Evolutionary conservation across 805 yeast species (phyloP).

Genomic region (Lachancea quebecensis): DNA sequence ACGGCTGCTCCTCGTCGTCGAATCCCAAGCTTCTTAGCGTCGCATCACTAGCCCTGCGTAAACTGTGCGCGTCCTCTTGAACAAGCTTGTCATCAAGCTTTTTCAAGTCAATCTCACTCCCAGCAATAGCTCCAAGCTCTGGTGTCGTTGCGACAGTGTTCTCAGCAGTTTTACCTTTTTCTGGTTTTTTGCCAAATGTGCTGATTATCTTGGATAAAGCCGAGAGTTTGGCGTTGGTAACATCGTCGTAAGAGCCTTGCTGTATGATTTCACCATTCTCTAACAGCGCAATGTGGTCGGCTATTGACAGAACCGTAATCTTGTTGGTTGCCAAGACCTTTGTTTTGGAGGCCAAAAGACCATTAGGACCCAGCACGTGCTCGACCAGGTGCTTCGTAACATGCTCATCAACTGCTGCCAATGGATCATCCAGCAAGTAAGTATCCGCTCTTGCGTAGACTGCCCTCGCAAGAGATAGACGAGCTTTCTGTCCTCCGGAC

Average conservation of each 20-base stretch:
- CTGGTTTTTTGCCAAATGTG: constrained; percentile 53
- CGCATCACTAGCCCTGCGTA: constrained; percentile 58
- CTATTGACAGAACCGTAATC: constrained; percentile 71
- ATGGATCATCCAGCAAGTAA: constrained; percentile 82
- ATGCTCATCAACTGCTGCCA: constrained; percentile 96
- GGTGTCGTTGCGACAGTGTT: constrained; percentile 10
- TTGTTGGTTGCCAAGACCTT: constrained; percentile 81
- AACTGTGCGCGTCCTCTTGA: constrained; percentile 32
- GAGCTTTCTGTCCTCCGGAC: constrained; percentile 97
- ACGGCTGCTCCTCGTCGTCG: constrained; percentile 32
- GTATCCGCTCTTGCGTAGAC: constrained; percentile 92
- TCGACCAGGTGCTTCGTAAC: constrained; percentile 82
- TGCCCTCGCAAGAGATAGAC: constrained; percentile 90
- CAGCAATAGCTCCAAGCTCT: constrained; percentile 11
- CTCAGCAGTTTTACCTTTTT: constrained; percentile 14
- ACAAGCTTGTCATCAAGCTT: constrained; percentile 24
- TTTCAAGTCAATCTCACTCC: constrained; percentile 28
- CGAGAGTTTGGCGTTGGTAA: constrained; percentile 38
- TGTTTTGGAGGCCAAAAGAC: constrained; percentile 67
- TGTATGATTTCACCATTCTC: constrained; percentile 62
- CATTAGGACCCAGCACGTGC: constrained; percentile 75
- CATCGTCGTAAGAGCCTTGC: constrained; percentile 53
- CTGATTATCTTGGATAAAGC: constrained; percentile 47
- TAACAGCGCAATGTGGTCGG: constrained; percentile 63
- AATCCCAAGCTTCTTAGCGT: constrained; percentile 30